These are phyloP conservation scores for Microsporum ferrugineum DNA, from an alignment of 2,329 filamentous ascomycete genomes.

Conservation along the genomic window DNA sequence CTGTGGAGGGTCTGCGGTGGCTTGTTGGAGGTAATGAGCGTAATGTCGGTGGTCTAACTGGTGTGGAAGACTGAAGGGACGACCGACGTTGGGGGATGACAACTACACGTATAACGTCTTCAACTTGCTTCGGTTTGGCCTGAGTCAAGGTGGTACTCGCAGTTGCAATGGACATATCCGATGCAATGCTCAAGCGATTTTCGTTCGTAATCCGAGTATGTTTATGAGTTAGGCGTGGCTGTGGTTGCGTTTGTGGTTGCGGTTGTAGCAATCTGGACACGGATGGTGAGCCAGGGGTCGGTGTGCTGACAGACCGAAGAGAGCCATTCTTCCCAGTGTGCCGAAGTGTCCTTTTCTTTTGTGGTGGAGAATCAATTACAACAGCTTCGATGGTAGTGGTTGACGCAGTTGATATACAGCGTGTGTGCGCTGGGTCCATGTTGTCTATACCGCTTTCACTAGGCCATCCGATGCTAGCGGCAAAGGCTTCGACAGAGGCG, in stretches of 20 bases:
- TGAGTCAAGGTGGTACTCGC: conserved; percentile 12
- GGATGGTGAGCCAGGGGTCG: conserved; percentile 13
- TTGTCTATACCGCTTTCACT: conserved; percentile 20
- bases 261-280: background rate
- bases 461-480: conserved; percentile 42
- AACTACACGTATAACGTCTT: conserved; percentile 37
- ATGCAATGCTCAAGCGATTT: conserved; percentile 33
- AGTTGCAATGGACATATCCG: conserved; percentile 29
- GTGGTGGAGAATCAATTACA: conserved; percentile 42
- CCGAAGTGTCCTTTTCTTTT: conserved; percentile 37
- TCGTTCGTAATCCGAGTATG: conserved; percentile 39
- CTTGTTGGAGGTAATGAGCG: conserved; percentile 27
- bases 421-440: conserved; percentile 21
- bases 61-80: conserved; percentile 31
- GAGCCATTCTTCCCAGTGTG: conserved; percentile 45
- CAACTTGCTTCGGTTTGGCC: conserved; percentile 17
- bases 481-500: conserved; percentile 38
- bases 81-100: conserved; percentile 39
- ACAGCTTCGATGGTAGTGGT: conserved; percentile 46
- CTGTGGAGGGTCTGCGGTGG: conserved; percentile 26
- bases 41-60: conserved; percentile 22
- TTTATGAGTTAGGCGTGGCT: conserved; percentile 40
- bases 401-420: conserved; percentile 42
- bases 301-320: conserved; percentile 38
- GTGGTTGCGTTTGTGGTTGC: conserved; percentile 22